phyloP scores from a whole-genome alignment of 331 rosid genomes.

The Acacia concinna region DNA sequence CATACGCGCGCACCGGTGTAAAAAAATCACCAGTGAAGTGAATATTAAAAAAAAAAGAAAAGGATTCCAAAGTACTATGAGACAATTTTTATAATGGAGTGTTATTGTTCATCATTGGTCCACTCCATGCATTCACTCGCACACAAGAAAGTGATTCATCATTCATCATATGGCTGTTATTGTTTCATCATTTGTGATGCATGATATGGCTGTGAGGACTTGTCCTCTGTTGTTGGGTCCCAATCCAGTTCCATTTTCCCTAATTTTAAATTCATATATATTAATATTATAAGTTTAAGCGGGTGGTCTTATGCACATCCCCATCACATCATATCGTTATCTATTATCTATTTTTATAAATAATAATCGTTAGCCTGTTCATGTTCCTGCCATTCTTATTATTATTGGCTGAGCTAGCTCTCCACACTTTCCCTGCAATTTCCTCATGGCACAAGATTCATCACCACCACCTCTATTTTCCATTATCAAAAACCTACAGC shows the following conservation, averaged over 20 bases:
- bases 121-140: slow-evolving; percentile 33
- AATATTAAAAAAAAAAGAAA: neutral
- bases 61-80: slow-evolving; percentile 36
- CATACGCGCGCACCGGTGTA: neutral
- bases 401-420: neutral
- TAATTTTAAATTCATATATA: neutral
- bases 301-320: neutral
- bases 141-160: slow-evolving; percentile 8
- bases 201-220: slow-evolving; percentile 31
- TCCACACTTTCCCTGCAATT: slow-evolving; percentile 18
- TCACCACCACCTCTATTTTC: slow-evolving; percentile 11
- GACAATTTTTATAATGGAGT: slow-evolving; percentile 29
- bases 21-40: neutral
- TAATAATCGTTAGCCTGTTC: slow-evolving; percentile 9
- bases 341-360: neutral
- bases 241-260: neutral
- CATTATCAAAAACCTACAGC: neutral
- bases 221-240: slow-evolving; percentile 22
- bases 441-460: neutral
- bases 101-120: slow-evolving; percentile 34
- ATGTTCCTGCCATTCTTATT: neutral
- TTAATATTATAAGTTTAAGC: neutral
- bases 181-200: slow-evolving; percentile 25
- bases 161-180: neutral
- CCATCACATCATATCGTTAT: neutral